Conservation (phyloP, 176 grass and related monocot species). For the Oryza australiensis region DNA sequence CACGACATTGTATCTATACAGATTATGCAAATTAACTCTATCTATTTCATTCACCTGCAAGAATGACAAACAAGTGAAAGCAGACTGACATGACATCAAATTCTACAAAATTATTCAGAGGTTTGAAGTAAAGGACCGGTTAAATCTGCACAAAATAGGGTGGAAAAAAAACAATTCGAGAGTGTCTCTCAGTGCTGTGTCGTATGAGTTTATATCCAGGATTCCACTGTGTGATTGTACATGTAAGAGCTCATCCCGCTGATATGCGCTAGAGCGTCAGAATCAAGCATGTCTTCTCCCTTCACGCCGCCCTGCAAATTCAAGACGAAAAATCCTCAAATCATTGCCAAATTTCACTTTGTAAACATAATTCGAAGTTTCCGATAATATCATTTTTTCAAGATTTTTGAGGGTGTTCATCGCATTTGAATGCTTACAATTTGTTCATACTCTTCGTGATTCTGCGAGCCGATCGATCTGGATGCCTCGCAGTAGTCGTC, state of each 20-base stretch:
- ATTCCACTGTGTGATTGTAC: conserved; percentile 55
- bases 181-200: background rate
- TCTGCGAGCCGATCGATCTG: conserved; percentile 36
- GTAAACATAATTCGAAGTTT: background rate
- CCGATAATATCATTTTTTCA: no score
- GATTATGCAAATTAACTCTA: conserved; percentile 35
- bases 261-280: conserved; percentile 58
- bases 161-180: background rate
- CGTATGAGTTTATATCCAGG: conserved; percentile 50
- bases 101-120: conserved; percentile 43
- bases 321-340: background rate
- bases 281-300: conserved; percentile 67
- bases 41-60: conserved; percentile 8
- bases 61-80: conserved; percentile 17
- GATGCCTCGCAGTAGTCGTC: conserved; percentile 75
- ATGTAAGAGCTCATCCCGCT: conserved; percentile 54
- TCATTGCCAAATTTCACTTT: background rate
- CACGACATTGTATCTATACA: conserved; percentile 6
- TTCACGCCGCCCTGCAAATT: conserved; percentile 54
- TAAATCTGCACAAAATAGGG: conserved; percentile 39
- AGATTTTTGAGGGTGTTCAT: background rate
- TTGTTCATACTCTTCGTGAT: conserved; percentile 61
- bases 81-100: conserved; percentile 16
- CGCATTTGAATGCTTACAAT: conserved; percentile 43
- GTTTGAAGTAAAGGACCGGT: conserved; percentile 25